phyloP scores from a whole-genome alignment of 1,139 yeast species.

The Pichia sp. region DNA sequence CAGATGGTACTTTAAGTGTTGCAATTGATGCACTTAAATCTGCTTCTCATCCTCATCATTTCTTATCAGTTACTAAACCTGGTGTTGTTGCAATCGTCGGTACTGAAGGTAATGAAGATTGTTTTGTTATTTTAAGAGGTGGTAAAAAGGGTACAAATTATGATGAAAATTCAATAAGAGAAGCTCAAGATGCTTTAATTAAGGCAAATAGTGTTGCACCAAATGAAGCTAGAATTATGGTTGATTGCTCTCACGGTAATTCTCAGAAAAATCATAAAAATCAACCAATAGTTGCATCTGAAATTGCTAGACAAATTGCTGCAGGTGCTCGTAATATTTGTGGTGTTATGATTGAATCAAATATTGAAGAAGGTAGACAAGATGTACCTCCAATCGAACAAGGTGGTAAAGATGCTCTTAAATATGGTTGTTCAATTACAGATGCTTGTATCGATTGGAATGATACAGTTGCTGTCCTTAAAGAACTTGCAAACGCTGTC shows the following conservation, averaged over 20 bases:
- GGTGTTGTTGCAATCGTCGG: slow-evolving; percentile 95
- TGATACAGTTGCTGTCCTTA: slow-evolving; percentile 66
- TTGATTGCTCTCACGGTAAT: slow-evolving; percentile 97
- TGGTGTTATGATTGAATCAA: slow-evolving; percentile 96
- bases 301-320: slow-evolving; percentile 67
- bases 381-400: slow-evolving; percentile 60
- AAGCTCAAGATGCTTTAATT: slow-evolving; percentile 57
- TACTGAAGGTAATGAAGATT: slow-evolving; percentile 87
- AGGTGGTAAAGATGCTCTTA: slow-evolving; percentile 66
- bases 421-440: slow-evolving; percentile 91
- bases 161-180: slow-evolving; percentile 64
- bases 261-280: slow-evolving; percentile 83
- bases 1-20: slow-evolving; percentile 90
- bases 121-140: slow-evolving; percentile 90
- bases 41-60: slow-evolving; percentile 89
- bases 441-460: slow-evolving; percentile 96
- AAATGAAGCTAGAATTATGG: slow-evolving; percentile 71
- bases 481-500: slow-evolving; percentile 69
- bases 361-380: slow-evolving; percentile 87
- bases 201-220: slow-evolving; percentile 48
- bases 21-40: slow-evolving; percentile 94
- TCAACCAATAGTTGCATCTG: slow-evolving; percentile 87
- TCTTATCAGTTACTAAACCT: slow-evolving; percentile 85
- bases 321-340: slow-evolving; percentile 74
- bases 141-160: slow-evolving; percentile 90